Evolutionary conservation across 768 basidiomycete species (phyloP).

Genomic region (Cystoderma amianthinum): DNA sequence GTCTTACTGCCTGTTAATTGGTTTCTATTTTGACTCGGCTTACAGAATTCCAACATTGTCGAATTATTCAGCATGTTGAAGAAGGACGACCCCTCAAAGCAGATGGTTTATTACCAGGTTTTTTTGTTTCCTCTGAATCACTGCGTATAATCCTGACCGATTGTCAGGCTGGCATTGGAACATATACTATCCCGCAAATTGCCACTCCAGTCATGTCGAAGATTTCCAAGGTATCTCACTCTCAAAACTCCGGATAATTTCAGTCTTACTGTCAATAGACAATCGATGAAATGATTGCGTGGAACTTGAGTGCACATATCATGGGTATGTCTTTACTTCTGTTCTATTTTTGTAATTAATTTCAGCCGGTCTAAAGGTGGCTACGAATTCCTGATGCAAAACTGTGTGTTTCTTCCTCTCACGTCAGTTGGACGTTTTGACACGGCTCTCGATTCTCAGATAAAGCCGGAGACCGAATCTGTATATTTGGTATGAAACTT

Average conservation of each 20-base stretch:
- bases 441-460: constrained; percentile 17
- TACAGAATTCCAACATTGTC: constrained; percentile 43
- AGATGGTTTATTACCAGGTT: constrained; percentile 54
- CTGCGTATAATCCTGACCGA: neutral
- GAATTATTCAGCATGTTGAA: constrained; percentile 42
- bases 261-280: constrained; percentile 12
- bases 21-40: neutral
- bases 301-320: constrained; percentile 46
- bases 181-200: constrained; percentile 36
- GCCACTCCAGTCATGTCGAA: constrained; percentile 37
- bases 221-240: constrained; percentile 27
- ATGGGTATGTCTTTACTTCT: constrained; percentile 24
- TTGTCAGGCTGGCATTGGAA: constrained; percentile 45
- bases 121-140: neutral
- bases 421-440: neutral
- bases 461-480: constrained; percentile 44
- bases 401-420: constrained; percentile 26
- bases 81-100: constrained; percentile 40
- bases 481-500: constrained; percentile 39
- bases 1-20: constrained; percentile 1
- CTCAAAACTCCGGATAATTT: neutral
- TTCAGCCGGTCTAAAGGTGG: constrained; percentile 24
- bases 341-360: neutral
- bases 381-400: constrained; percentile 56
- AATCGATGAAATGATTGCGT: constrained; percentile 38